Evolutionary conservation across 106 monocot genomes (phyloP).

Genomic region (Alisma plantagoaquatica): DNA sequence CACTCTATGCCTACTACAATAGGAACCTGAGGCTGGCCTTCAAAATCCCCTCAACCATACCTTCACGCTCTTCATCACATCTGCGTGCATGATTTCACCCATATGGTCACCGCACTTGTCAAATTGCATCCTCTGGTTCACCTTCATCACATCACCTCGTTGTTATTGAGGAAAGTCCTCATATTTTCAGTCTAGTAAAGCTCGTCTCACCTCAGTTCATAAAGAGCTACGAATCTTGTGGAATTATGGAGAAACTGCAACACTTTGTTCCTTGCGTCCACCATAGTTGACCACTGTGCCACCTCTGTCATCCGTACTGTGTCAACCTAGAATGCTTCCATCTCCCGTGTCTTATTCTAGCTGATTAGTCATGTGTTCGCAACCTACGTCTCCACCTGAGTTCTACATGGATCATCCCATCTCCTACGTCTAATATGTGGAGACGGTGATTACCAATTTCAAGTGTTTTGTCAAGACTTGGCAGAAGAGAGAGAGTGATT

Average conservation of each 20-base stretch:
- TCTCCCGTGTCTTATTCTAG: constrained; percentile 19
- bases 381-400: constrained; percentile 61
- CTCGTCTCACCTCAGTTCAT: constrained; percentile 32
- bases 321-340: constrained; percentile 39
- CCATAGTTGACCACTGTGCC: constrained; percentile 39
- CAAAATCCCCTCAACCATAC: constrained; percentile 54
- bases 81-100: constrained; percentile 19
- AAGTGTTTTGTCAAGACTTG: too few species aligned
- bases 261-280: constrained; percentile 30
- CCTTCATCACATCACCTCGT: constrained; percentile 42
- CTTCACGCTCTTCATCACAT: constrained; percentile 81
- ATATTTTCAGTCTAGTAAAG: constrained; percentile 33
- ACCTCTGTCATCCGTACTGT: constrained; percentile 23
- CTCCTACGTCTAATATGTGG: constrained; percentile 57
- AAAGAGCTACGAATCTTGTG: constrained; percentile 67
- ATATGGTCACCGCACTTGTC: constrained; percentile 49
- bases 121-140: constrained; percentile 15
- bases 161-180: constrained; percentile 22
- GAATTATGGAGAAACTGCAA: constrained; percentile 32
- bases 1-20: constrained; percentile 60
- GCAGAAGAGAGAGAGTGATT: too few species aligned
- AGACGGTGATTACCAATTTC: too few species aligned
- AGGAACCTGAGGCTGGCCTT: constrained; percentile 30
- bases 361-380: constrained; percentile 47
- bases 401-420: constrained; percentile 68